These are phyloP conservation scores for Boletus holoroseus DNA, from an alignment of 1,284 basidiomycete genomes.

Conservation along the genomic window DNA sequence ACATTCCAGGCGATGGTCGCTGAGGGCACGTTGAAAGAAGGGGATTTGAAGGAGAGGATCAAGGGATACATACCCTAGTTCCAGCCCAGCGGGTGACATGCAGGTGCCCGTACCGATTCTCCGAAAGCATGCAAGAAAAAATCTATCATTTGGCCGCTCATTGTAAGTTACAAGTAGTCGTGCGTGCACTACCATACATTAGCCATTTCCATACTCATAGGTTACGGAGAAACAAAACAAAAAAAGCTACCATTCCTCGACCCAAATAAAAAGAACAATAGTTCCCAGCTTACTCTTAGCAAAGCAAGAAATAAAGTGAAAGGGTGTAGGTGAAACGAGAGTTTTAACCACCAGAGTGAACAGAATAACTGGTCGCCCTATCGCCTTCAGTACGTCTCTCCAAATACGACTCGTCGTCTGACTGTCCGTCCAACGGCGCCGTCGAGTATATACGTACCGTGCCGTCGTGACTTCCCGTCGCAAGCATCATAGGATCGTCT, in stretches of 20 bases:
- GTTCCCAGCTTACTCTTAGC: slow-evolving; percentile 4
- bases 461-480: slow-evolving; percentile 72
- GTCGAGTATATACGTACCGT: slow-evolving; percentile 65
- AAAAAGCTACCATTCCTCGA: slow-evolving; percentile 2
- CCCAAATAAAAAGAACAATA: slow-evolving; percentile 18
- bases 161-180: slow-evolving; percentile 22
- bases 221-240: slow-evolving; percentile 9
- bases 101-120: neutral
- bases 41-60: neutral
- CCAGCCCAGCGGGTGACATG: neutral
- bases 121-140: slow-evolving; percentile 5
- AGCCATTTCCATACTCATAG: slow-evolving; percentile 25
- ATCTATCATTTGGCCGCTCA: slow-evolving; percentile 3
- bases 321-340: slow-evolving; percentile 1
- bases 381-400: slow-evolving; percentile 30
- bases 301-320: neutral
- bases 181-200: slow-evolving; percentile 27
- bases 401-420: slow-evolving; percentile 26
- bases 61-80: slow-evolving; percentile 2
- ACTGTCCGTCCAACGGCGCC: slow-evolving; percentile 17
- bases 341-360: slow-evolving; percentile 29
- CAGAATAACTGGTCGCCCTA: slow-evolving; percentile 24
- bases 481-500: slow-evolving; percentile 70
- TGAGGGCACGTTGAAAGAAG: slow-evolving; percentile 21
- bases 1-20: slow-evolving; percentile 14